Conservation (phyloP, 1,284 basidiomycete species). For the Heterobasidion irregulare region DNA sequence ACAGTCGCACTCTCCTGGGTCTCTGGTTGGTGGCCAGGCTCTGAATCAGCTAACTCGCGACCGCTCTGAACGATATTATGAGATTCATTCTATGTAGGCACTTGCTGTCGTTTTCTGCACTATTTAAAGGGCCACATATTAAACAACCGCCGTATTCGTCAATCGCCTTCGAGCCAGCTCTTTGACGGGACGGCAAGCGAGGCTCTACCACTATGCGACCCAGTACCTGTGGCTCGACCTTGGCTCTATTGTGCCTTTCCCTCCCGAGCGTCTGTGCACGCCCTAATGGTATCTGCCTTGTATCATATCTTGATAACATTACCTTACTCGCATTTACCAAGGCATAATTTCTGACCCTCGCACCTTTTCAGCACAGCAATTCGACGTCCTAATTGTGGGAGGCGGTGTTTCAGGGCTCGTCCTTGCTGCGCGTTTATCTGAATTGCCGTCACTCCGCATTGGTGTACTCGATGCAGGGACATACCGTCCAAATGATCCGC, state of each 20-base stretch:
- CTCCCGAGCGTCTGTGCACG: background rate
- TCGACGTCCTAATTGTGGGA: background rate
- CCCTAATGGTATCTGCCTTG: background rate
- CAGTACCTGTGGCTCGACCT: background rate
- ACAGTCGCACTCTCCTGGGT: too few species aligned
- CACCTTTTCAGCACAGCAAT: background rate
- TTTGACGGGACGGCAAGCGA: background rate
- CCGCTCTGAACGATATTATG: too few species aligned
- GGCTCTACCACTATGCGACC: background rate
- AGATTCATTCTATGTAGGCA: too few species aligned
- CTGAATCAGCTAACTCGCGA: too few species aligned
- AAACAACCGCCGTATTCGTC: too few species aligned
- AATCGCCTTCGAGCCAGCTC: too few species aligned
- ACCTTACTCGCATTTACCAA: background rate
- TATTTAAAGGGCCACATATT: too few species aligned
- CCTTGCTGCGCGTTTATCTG: slow-evolving; percentile 6
- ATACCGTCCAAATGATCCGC: slow-evolving; percentile 9
- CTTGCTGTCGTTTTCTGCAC: too few species aligned
- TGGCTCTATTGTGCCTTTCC: background rate
- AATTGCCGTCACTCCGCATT: slow-evolving; percentile 9
- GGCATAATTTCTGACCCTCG: background rate
- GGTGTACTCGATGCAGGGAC: slow-evolving; percentile 13
- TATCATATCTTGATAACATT: background rate
- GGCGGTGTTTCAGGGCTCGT: background rate
- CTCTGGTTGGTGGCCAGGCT: too few species aligned